phyloP scores from a whole-genome alignment of 1,284 basidiomycete genomes.

The Leccinum subfulvum region DNA sequence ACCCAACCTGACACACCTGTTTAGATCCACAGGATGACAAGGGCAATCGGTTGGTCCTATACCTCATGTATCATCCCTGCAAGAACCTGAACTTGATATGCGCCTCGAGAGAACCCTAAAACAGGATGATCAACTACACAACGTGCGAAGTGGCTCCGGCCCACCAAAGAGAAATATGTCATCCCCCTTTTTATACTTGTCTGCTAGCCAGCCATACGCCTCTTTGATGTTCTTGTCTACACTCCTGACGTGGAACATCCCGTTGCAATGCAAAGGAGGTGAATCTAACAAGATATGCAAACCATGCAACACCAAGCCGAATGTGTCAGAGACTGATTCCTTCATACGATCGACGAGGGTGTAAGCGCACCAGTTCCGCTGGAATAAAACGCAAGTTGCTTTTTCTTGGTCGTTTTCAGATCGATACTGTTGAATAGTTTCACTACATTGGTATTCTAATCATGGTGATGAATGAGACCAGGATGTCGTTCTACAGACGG shows the following conservation, averaged over 20 bases:
- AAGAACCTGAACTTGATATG: background rate
- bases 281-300: background rate
- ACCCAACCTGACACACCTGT: slow-evolving; percentile 11
- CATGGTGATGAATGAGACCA: background rate
- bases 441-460: background rate
- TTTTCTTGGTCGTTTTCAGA: background rate
- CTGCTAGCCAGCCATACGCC: background rate
- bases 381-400: background rate
- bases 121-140: background rate
- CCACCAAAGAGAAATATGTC: background rate
- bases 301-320: background rate
- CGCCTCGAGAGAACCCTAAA: background rate
- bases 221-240: background rate
- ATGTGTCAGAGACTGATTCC: background rate
- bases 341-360: background rate
- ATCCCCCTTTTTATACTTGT: background rate
- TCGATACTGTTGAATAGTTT: background rate
- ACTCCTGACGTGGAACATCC: background rate
- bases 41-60: background rate
- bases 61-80: background rate
- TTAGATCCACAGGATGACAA: background rate
- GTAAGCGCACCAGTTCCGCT: background rate
- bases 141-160: background rate
- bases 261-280: background rate
- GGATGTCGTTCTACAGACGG: background rate